These are phyloP conservation scores for Trichoderma breve DNA, from an alignment of 2,329 filamentous ascomycete genomes.

Conservation along the genomic window DNA sequence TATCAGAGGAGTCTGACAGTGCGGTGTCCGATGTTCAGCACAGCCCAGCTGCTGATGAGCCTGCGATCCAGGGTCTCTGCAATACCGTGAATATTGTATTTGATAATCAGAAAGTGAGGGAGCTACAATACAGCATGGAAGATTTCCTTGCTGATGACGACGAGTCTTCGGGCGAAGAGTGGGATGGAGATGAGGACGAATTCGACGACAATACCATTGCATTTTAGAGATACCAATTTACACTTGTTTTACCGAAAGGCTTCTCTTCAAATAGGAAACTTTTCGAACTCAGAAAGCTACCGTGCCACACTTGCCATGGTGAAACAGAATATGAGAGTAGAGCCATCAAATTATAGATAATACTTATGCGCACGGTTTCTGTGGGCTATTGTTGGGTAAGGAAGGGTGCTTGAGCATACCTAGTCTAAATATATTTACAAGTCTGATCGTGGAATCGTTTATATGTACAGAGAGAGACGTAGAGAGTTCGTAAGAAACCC, in stretches of 20 bases:
- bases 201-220: conserved; percentile 39
- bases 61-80: conserved; percentile 65
- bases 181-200: conserved; percentile 56
- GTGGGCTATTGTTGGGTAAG: background rate
- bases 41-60: conserved; percentile 3
- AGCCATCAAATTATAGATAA: background rate
- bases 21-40: conserved; percentile 8
- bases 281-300: background rate
- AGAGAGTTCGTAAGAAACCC: background rate
- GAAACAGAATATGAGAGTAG: background rate
- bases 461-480: background rate
- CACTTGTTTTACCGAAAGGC: background rate
- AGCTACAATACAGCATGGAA: conserved; percentile 65
- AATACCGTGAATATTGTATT: conserved; percentile 68
- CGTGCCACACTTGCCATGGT: background rate
- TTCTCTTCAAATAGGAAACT: background rate
- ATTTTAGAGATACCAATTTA: conserved; percentile 3
- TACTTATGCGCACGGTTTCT: background rate
- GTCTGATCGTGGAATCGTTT: background rate
- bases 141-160: conserved; percentile 61
- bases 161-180: conserved; percentile 57
- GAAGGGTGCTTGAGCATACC: background rate
- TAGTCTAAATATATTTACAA: background rate
- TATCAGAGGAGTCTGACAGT: conserved; percentile 19
- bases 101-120: conserved; percentile 71